Evolutionary conservation across 805 yeast genomes (phyloP), one percentile per base, ranked within the genome.

Genomic region (Candida yuanshanica): DNA sequence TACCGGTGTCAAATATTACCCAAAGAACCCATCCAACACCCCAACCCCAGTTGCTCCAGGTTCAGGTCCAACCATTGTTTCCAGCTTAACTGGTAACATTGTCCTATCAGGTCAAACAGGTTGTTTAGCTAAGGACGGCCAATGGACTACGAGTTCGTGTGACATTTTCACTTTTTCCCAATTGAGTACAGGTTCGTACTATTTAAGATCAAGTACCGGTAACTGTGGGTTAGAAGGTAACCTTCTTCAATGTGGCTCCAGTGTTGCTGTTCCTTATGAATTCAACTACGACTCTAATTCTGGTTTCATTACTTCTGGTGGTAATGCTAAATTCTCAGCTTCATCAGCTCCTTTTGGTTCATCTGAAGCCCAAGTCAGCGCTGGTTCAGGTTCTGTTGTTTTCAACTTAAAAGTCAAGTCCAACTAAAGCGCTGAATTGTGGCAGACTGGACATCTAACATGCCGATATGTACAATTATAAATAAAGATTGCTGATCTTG

Each of bases 61-160:
- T 34, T 10, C 36, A 10, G 9, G 7, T 7, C 34, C 42, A 20
- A 8, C 32, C 18, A 7, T 38, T 22, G 22, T 17, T 23, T 12
- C 32, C 5, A 34, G 17, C 12, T 16, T 32, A n/a, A 22, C 35
- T 13, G 40, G 84, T 6, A 65, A 59, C 50, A 55, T 83, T 37
- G 68, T 65, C 42, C 31, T 27, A 27, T 62, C 75, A 14, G 55
- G 65, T 32, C 73, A 79, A 43, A 47, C 61, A 4, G 95, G 95
- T 12, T 85, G 95, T 59, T 64, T 89, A 38, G 87, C 87, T 51
- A 74, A 83, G 43, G 82, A 77, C 53, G 97, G 97, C 5, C 73
- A 76, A 50, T 88, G 93, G 89, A 83, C 80, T 62, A 57, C 62
- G 27, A 95, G 95, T 2, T 76, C 90, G 0, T 89, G 96, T 59